Base-by-base conservation (phyloP, 2,329 filamentous ascomycete genomes). In the Ophiostoma australiae region DNA sequence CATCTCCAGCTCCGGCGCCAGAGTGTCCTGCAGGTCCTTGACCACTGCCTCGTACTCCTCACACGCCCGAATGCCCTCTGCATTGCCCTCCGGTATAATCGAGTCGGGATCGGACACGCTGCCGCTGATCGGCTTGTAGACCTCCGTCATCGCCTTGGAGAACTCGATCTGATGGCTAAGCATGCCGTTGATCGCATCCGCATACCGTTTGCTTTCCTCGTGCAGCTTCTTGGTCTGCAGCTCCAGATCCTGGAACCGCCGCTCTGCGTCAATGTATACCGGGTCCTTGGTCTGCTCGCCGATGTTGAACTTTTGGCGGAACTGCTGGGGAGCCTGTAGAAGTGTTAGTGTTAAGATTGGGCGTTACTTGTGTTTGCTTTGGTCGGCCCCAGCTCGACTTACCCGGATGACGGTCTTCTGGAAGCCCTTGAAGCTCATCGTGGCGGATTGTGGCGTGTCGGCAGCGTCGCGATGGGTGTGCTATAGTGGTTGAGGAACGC, bases 121-220 rank as follows among this genome's bases (percentile, higher is more conserved):
- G 70, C 95, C 95, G 70, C 94, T 97, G 77, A 99, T 99, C 76
- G 95, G 95, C 80, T 97, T 97, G 85, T 99, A 99, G 77, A 99
- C 91, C 81, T 99, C 95, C 74, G 91, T 90, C 84, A 97, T 94
- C 75, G 94, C 92, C 82, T 97, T 89, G 76, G 94, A 97, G 83
- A 99, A 99, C 79, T 97, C 94, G 81, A 99, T 98, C 83, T 99
- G 95, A 82, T 98, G 94, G 78, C 85, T 88, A 77, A 99, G 87
- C 95, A 99, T 99, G 84, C 91, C 92, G 82, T 98, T 97, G 83
- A 99, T 97, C 79, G 95, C 92, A 70, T 97, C 90, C 77, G 97
- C 97, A 81, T 99, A 99, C 83, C 97, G 97, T 80, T 94, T 91
- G 71, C 93, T 97, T 81, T 98, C 94, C 83, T 97, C 93, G 82